Evolutionary conservation across 2,329 filamentous ascomycete species (phyloP), one percentile per base, ranked within the genome.

Genomic region (Nannizzia gypsea): DNA sequence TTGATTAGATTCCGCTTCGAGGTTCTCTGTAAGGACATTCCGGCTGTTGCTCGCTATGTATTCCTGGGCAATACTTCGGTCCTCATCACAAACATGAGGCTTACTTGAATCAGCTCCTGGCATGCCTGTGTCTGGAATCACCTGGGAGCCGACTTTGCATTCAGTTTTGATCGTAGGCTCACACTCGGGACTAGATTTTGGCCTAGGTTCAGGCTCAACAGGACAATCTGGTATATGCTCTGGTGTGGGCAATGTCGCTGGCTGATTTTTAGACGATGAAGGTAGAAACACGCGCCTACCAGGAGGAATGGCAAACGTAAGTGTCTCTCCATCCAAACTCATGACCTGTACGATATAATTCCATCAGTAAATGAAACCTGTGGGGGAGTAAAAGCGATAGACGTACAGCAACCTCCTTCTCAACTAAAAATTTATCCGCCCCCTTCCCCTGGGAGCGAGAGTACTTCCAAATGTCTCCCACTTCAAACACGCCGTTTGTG

Each of bases 401-500:
- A 9, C 70, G 60, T 68, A 76, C 74, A 65, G 68, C 72, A 20
- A 67, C 69, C 61, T 77, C 75, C 62, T 77, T 77, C 58, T 77
- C 74, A 38, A 77, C 64, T 6, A 72, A 42, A 8, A 72, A 42
- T 17, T 64, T 71, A 6, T 63, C 62, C 0, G 63, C 42, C 3
- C 66, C 67, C 38, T 61, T 68, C 6, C 57, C n/a, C 58, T 60
- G 56, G 2, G 20, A 24, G 38, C 68, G 68, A 6, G 66, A 66
- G 61, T 71, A 76, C 60, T 67, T 74, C 72, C 74, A 76, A 34
- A 76, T 64, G 65, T 77, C 75, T 3, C 74, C 75, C 8, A 67
- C 62, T 40, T 65, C 67, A 58, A 77, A 64, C 22, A 75, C 62
- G 2, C 69, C 71, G 56, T 73, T 64, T 28, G 68, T 61, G 60